These are phyloP conservation scores for Ceriops zippeliana DNA, from an alignment of 345 rosid genomes.

Conservation along the genomic window DNA sequence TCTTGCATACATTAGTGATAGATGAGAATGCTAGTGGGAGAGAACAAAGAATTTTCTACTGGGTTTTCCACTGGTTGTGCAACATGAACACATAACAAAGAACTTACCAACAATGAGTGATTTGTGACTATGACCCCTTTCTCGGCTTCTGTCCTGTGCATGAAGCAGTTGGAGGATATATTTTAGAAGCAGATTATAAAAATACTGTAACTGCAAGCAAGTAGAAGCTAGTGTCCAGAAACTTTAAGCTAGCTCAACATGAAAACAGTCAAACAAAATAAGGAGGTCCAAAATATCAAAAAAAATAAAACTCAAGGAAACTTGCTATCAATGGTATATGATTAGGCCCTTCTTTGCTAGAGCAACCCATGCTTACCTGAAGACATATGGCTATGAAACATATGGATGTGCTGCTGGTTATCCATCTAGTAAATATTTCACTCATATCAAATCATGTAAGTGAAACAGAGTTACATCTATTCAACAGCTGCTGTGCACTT, in stretches of 20 bases:
- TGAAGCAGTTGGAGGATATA: constrained; percentile 5
- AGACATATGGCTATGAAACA: too few relatives aligned
- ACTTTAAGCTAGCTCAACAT: constrained; percentile 5
- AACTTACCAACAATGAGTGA: constrained; percentile 76
- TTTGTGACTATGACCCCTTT: constrained; percentile 83
- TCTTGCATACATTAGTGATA: background rate
- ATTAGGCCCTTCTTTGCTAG: background rate
- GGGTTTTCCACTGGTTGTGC: background rate
- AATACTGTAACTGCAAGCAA: constrained; percentile 7
- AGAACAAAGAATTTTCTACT: background rate
- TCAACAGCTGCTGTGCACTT: too few relatives aligned
- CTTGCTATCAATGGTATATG: background rate
- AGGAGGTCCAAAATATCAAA: background rate
- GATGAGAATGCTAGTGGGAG: background rate
- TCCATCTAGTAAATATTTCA: too few relatives aligned
- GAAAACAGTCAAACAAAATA: background rate
- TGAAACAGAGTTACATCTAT: too few relatives aligned
- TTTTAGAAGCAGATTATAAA: constrained; percentile 16
- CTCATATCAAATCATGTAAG: too few relatives aligned
- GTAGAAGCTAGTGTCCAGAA: constrained; percentile 6
- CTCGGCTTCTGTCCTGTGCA: constrained; percentile 85
- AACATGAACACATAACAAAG: constrained; percentile 13
- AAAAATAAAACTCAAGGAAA: background rate
- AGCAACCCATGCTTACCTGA: background rate
- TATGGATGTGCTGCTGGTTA: too few relatives aligned